These are phyloP conservation scores for Saccharomycopsis amapae DNA, from an alignment of 805 yeast genomes.

Conservation along the genomic window DNA sequence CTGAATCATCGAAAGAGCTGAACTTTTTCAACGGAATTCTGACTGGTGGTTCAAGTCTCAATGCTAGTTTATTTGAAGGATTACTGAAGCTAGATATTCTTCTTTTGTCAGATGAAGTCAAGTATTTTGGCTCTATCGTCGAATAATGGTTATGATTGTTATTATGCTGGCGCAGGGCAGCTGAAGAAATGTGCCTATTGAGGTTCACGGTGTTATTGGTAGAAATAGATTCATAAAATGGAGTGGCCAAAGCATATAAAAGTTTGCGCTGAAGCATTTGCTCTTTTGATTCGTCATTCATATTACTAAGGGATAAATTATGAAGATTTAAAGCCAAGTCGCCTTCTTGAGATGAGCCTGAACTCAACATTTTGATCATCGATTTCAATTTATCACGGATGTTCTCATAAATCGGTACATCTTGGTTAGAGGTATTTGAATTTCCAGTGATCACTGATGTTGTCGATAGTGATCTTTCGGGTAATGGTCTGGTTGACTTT, in stretches of 20 bases:
- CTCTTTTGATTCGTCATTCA: slow-evolving; percentile 31
- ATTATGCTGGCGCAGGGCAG: slow-evolving; percentile 12
- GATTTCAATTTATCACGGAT: slow-evolving; percentile 15
- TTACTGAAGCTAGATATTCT: no score
- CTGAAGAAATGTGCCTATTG: slow-evolving; percentile 13
- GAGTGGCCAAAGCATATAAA: slow-evolving; percentile 60
- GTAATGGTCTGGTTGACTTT: neutral
- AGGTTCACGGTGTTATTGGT: slow-evolving; percentile 13
- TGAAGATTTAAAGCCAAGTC: slow-evolving; percentile 50
- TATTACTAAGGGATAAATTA: slow-evolving; percentile 45
- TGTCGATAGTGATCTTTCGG: neutral
- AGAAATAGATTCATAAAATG: slow-evolving; percentile 35
- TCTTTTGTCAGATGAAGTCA: neutral
- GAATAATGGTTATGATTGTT: neutral
- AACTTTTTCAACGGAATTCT: slow-evolving; percentile 17
- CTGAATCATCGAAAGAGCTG: slow-evolving; percentile 17
- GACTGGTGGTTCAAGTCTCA: slow-evolving; percentile 2
- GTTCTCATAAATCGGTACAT: slow-evolving; percentile 12
- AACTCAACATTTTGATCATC: slow-evolving; percentile 14
- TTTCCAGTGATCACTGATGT: no score
- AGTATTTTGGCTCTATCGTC: neutral
- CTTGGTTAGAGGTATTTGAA: slow-evolving; percentile 9
- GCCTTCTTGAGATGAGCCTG: slow-evolving; percentile 26
- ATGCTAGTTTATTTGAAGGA: no score
- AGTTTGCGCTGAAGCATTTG: slow-evolving; percentile 39